These are phyloP conservation scores for Suillus occidentalis DNA, from an alignment of 768 basidiomycete species.

Conservation along the genomic window DNA sequence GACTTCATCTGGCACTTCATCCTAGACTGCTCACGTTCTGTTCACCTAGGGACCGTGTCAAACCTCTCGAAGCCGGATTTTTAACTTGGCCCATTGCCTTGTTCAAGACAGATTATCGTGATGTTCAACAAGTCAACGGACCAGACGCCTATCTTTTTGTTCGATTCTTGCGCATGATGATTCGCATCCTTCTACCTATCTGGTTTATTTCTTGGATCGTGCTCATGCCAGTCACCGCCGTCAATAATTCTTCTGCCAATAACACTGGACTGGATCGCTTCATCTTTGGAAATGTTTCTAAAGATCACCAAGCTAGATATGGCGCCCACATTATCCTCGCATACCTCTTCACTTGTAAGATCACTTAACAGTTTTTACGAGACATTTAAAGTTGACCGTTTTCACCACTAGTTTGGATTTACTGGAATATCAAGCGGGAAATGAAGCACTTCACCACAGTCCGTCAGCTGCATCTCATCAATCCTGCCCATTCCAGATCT, in stretches of 20 bases:
- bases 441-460: slow-evolving; percentile 77
- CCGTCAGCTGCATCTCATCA: slow-evolving; percentile 82
- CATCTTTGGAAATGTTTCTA: slow-evolving; percentile 77
- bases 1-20: slow-evolving; percentile 16
- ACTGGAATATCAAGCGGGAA: slow-evolving; percentile 78
- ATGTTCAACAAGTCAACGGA: slow-evolving; percentile 69
- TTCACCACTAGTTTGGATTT: slow-evolving; percentile 67
- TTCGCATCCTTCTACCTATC: slow-evolving; percentile 80
- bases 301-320: slow-evolving; percentile 54
- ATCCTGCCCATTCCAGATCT: slow-evolving; percentile 66
- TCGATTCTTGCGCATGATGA: slow-evolving; percentile 84
- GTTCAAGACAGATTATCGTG: slow-evolving; percentile 58
- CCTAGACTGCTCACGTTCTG: slow-evolving; percentile 2
- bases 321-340: slow-evolving; percentile 77
- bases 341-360: slow-evolving; percentile 77
- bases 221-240: slow-evolving; percentile 73
- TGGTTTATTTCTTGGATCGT: slow-evolving; percentile 89
- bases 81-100: slow-evolving; percentile 70
- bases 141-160: slow-evolving; percentile 94
- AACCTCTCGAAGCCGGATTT: slow-evolving; percentile 47
- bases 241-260: slow-evolving; percentile 45
- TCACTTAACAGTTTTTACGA: neutral
- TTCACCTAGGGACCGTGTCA: slow-evolving; percentile 52
- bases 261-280: slow-evolving; percentile 65
- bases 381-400: slow-evolving; percentile 1